These are phyloP conservation scores for Pholiota conissans DNA, from an alignment of 768 basidiomycete genomes.

Conservation along the genomic window DNA sequence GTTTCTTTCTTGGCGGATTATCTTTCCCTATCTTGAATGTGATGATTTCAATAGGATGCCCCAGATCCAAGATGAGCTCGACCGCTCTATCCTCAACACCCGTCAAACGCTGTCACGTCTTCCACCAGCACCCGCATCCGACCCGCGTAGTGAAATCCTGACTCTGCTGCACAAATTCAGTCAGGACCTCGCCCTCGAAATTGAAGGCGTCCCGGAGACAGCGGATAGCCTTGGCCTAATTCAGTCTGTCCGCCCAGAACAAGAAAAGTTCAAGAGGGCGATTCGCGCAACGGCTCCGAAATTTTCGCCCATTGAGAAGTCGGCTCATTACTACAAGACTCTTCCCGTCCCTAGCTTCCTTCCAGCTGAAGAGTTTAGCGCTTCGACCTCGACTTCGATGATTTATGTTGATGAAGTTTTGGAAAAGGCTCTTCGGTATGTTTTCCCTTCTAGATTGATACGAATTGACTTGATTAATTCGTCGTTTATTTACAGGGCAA, in stretches of 20 bases:
- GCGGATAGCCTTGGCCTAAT: slow-evolving; percentile 41
- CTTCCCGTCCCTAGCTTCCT: slow-evolving; percentile 33
- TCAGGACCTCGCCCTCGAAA: slow-evolving; percentile 40
- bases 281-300: slow-evolving; percentile 35
- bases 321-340: slow-evolving; percentile 10
- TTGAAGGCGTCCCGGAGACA: slow-evolving; percentile 52
- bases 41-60: slow-evolving; percentile 50
- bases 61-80: slow-evolving; percentile 58
- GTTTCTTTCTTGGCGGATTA: slow-evolving; percentile 28
- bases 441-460: neutral
- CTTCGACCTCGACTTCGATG: neutral
- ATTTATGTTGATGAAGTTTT: slow-evolving; percentile 58
- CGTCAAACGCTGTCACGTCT: slow-evolving; percentile 29
- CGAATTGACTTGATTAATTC: neutral
- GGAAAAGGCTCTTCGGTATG: slow-evolving; percentile 44
- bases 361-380: slow-evolving; percentile 34
- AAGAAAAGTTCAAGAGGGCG: slow-evolving; percentile 43
- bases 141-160: slow-evolving; percentile 58
- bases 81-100: slow-evolving; percentile 41
- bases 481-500: slow-evolving; percentile 42
- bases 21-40: slow-evolving; percentile 13
- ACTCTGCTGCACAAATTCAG: slow-evolving; percentile 47
- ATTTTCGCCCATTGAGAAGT: slow-evolving; percentile 46
- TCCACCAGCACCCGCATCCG: slow-evolving; percentile 53
- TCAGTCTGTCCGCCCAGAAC: slow-evolving; percentile 52